Percentiles rank a stretch among this genome's conserved stretches.
Evolutionary conservation across 2,329 filamentous ascomycete genomes (phyloP).

Genomic region (Sporothrix pseudoabietina): DNA sequence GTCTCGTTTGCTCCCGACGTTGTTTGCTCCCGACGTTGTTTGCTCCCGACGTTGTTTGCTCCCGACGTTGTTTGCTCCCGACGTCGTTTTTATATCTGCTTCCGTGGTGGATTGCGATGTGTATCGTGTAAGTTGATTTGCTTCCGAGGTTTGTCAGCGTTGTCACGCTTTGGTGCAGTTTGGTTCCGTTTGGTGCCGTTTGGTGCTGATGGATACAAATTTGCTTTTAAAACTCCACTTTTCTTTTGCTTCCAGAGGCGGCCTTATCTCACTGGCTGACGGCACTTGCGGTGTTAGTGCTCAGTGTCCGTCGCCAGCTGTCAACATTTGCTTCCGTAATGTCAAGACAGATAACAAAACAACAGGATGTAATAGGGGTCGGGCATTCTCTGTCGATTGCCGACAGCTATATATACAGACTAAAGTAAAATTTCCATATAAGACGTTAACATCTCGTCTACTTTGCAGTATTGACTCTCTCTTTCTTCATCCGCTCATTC

Average conservation of each 20-base stretch:
- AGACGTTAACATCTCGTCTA: background rate
- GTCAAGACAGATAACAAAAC: background rate
- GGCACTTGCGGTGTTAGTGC: background rate
- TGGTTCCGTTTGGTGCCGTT: background rate
- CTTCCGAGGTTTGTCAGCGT: background rate
- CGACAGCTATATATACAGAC: background rate
- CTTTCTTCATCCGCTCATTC: background rate
- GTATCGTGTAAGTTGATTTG: background rate
- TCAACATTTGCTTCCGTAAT: background rate
- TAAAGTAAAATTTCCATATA: background rate
- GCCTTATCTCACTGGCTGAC: background rate
- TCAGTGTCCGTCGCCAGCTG: background rate
- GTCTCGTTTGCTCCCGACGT: background rate
- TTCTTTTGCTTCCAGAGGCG: background rate
- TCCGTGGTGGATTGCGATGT: background rate
- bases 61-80: background rate
- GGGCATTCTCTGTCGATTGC: background rate
- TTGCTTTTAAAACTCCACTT: constrained; percentile 5
- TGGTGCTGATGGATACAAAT: background rate
- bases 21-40: background rate
- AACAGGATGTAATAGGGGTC: background rate
- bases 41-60: background rate
- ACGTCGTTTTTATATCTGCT: constrained; percentile 6
- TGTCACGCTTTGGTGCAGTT: background rate
- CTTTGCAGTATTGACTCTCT: background rate